Percentiles rank a stretch among this genome's conserved stretches.
Evolutionary conservation across 192 early-diverging fungal genomes (phyloP).

Genomic region (Pilaira anomala): DNA sequence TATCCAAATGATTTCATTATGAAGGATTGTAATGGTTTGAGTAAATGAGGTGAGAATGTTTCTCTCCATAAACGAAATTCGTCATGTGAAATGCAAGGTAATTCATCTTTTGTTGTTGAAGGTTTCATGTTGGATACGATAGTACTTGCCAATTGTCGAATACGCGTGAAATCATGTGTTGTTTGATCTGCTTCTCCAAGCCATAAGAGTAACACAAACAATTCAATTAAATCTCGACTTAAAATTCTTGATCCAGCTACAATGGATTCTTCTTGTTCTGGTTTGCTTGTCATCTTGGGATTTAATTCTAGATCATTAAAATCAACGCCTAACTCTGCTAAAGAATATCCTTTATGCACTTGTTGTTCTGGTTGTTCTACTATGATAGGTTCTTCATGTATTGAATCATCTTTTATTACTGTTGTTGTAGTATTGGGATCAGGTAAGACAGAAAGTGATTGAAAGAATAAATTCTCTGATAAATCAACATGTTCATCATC

Average conservation of each 20-base stretch:
- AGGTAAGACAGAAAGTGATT: conserved; percentile 26
- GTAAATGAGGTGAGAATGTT: conserved; percentile 43
- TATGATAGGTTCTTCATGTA: neutral
- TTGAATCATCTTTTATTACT: neutral
- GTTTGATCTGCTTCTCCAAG: neutral
- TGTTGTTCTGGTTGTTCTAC: neutral
- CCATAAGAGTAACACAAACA: conserved; percentile 28
- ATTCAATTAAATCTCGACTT: conserved; percentile 12
- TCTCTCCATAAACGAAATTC: conserved; percentile 25
- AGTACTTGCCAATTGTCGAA: neutral
- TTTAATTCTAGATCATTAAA: conserved; percentile 22
- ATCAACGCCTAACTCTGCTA: conserved; percentile 30
- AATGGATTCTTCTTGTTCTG: neutral
- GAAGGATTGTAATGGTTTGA: conserved; percentile 40
- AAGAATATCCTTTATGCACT: conserved; percentile 3
- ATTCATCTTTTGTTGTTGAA: neutral
- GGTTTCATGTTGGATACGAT: neutral
- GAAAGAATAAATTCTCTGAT: conserved; percentile 23
- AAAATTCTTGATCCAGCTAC: conserved; percentile 2
- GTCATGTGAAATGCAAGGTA: neutral
- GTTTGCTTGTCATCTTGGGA: neutral
- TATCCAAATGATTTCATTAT: conserved; percentile 45
- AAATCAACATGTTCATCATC: conserved; percentile 5
- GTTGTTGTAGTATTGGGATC: neutral
- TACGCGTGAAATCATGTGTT: neutral